A percentile compares a stretch with the other conserved stretches of the same genome.
Conservation (phyloP, 2,329 filamentous ascomycete species). For the Epichloe coenophiala region DNA sequence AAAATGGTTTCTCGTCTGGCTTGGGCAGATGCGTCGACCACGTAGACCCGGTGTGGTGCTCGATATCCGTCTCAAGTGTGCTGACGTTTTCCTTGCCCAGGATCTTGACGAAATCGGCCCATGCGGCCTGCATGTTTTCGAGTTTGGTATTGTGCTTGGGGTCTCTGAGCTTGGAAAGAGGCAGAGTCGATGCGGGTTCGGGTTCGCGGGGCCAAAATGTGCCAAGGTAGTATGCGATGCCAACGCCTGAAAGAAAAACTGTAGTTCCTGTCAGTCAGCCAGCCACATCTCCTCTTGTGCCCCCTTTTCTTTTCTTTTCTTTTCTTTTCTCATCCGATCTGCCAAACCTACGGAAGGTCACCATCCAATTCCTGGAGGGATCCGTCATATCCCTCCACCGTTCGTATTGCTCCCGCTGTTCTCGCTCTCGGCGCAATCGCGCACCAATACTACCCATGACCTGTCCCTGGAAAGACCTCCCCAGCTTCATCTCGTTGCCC, state of each 20-base stretch:
- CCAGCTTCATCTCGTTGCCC: constrained; percentile 24
- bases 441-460: constrained; percentile 44
- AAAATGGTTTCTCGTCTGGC: constrained; percentile 40
- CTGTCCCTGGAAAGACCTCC: constrained; percentile 41
- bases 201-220: constrained; percentile 37
- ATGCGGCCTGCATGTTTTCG: constrained; percentile 53
- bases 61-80: constrained; percentile 41
- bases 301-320: too few species aligned
- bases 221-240: constrained; percentile 45
- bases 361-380: constrained; percentile 33
- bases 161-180: constrained; percentile 34
- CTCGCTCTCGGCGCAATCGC: constrained; percentile 39
- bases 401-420: constrained; percentile 38
- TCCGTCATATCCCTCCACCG: constrained; percentile 26
- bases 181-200: constrained; percentile 43
- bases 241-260: constrained; percentile 40
- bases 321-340: background rate
- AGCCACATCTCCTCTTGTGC: background rate
- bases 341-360: constrained; percentile 39
- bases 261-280: constrained; percentile 4
- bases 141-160: constrained; percentile 44
- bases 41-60: constrained; percentile 43
- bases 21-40: constrained; percentile 47
- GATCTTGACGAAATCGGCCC: constrained; percentile 53
- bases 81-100: constrained; percentile 53